phyloP scores from a whole-genome alignment of 2,329 filamentous ascomycete species.

The Diatrype stigma region DNA sequence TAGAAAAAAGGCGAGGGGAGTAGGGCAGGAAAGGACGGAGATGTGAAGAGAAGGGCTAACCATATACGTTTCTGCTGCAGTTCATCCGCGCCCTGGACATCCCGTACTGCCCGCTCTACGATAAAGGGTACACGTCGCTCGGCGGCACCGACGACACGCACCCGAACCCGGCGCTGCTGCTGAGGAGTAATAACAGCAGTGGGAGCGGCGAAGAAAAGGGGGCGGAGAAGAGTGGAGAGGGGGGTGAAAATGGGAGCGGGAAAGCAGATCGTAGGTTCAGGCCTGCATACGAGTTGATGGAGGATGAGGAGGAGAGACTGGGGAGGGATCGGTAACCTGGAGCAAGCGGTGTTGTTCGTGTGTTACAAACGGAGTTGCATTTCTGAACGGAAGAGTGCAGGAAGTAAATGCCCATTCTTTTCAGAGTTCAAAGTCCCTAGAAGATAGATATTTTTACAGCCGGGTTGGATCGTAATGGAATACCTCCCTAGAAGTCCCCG shows the following conservation, averaged over 20 bases:
- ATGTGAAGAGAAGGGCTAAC: conserved; percentile 3
- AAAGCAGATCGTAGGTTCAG: conserved; percentile 43
- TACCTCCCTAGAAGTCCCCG: no score
- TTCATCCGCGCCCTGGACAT: conserved; percentile 77
- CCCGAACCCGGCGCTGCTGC: conserved; percentile 70
- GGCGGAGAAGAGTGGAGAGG: conserved; percentile 13
- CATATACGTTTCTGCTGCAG: conserved; percentile 33
- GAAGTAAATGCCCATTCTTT: no score
- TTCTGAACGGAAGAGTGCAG: no score
- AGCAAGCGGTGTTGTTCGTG: no score
- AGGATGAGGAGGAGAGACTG: conserved; percentile 74
- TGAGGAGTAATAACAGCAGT: no score
- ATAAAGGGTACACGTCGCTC: conserved; percentile 84
- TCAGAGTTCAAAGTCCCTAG: no score
- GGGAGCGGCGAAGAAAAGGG: no score
- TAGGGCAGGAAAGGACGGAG: no score
- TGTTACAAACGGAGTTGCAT: no score
- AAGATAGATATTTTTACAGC: no score
- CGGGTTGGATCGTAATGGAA: no score
- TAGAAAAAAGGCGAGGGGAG: no score
- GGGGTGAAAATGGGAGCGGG: conserved; percentile 25
- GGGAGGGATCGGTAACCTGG: conserved; percentile 59
- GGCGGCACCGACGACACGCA: conserved; percentile 85
- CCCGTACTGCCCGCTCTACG: conserved; percentile 83
- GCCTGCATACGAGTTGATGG: conserved; percentile 71